Evolutionary conservation across 2,329 filamentous ascomycete species (phyloP), one percentile per base, ranked within the genome.

Genomic region (Myriangium duriaei): DNA sequence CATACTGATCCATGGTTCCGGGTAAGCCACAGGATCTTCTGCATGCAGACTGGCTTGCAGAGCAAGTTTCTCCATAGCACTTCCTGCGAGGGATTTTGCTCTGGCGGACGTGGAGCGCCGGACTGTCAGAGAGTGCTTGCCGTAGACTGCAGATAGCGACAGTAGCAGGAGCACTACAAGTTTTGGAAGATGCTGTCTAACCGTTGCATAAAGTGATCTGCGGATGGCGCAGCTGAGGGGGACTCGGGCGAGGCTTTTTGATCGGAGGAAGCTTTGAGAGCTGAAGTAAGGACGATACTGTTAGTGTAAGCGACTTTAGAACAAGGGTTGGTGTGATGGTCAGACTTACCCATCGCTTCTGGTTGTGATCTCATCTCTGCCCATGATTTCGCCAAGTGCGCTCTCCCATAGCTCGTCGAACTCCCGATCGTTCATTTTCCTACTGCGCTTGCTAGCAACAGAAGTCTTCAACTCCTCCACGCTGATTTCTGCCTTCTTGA

Each of bases 211-310:
- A 74, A 87, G 61, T 62, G 78, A 82, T 67, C 82, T 72, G 60
- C 74, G 74, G 79, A 85, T 52, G 62, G 81, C 74, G 64, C 84
- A 95, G 67, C 65, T 58, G 80, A 95, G 69, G 66, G 87, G 74
- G 80, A 96, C 72, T 62, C 81, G 74, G 72, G 87, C 81, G 79
- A 93, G 81, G 69, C 84, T 92, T 69, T 74, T 81, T 65, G 81
- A 88, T 63, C 76, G 74, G 71, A 95, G 74, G 60, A 49, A 43
- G 72, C 69, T 61, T 68, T 71, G 66, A 84, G 83, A 88, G 76
- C 76, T 64, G 78, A 68, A 58, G 73, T 65, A 67, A 72, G 62
- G 66, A 72, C 66, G 68, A 69, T 72, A 79, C 86, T 94, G 81
- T 94, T 86, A 94, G 86, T 93, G 41, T 40, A 45, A 42, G 44